A percentile compares a stretch with the other conserved stretches of the same genome.
Evolutionary conservation across 768 basidiomycete species (phyloP).

Genomic region (Mycena olivaceomarginata): DNA sequence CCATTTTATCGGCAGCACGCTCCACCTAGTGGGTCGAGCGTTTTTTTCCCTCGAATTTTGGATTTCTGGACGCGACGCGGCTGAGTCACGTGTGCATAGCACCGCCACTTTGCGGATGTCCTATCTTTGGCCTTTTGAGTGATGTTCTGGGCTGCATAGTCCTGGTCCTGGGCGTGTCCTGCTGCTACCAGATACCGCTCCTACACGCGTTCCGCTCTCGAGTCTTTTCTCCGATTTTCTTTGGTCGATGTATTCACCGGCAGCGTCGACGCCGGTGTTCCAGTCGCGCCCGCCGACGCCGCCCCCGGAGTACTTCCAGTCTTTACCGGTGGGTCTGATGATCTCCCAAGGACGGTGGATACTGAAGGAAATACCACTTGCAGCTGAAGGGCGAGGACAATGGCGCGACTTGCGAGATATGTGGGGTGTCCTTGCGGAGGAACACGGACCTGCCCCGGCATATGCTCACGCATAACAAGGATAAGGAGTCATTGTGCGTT

Average conservation of each 20-base stretch:
- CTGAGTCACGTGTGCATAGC: not conserved
- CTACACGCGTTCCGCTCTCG: not conserved
- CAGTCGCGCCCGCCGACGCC: not conserved
- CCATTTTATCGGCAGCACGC: too few relatives aligned
- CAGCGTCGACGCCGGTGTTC: not conserved
- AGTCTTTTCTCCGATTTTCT: constrained; percentile 16
- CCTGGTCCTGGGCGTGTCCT: constrained; percentile 34
- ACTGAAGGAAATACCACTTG: not conserved
- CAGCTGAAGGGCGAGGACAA: constrained; percentile 31
- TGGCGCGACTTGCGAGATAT: constrained; percentile 43
- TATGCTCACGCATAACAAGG: constrained; percentile 45
- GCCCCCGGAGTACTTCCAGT: constrained; percentile 8
- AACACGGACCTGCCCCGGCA: constrained; percentile 53
- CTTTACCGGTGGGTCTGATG: constrained; percentile 27
- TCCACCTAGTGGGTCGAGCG: too few relatives aligned
- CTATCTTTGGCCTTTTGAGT: constrained; percentile 25
- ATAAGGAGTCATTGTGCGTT: constrained; percentile 51
- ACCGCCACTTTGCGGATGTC: constrained; percentile 7
- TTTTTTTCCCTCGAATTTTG: too few relatives aligned
- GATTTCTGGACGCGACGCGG: not conserved
- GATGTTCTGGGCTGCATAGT: constrained; percentile 33
- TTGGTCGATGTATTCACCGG: constrained; percentile 6
- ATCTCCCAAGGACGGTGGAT: not conserved
- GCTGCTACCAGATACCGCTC: constrained; percentile 19
- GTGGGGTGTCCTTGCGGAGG: constrained; percentile 44